Percentiles rank a stretch among this genome's conserved stretches.
Evolutionary conservation across 2,329 filamentous ascomycete genomes (phyloP).

Genomic region (Helotiales sp.): DNA sequence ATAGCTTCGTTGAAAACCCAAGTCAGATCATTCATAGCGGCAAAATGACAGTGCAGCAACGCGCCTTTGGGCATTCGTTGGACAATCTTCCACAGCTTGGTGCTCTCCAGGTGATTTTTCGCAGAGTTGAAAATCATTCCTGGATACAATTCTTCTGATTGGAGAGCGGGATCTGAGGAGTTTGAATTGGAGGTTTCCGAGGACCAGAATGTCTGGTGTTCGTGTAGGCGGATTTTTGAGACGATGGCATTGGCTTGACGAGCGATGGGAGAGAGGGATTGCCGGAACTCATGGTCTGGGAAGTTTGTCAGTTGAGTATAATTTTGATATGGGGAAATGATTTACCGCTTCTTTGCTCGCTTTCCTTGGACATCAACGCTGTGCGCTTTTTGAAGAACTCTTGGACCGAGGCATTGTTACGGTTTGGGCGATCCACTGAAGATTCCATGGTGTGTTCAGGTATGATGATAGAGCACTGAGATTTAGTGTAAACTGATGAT

Average conservation of each 20-base stretch:
- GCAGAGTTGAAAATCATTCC: conserved; percentile 90
- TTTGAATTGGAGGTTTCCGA: conserved; percentile 31
- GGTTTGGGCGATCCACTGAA: not conserved
- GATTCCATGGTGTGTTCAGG: not conserved
- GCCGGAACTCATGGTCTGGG: conserved; percentile 65
- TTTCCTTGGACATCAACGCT: conserved; percentile 18
- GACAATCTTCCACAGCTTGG: conserved; percentile 80
- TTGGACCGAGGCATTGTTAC: not conserved
- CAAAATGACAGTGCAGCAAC: conserved; percentile 82
- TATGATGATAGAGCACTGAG: not conserved
- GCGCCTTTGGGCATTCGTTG: conserved; percentile 83
- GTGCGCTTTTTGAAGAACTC: conserved; percentile 11
- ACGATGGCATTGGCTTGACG: conserved; percentile 75
- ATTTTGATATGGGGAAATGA: not conserved
- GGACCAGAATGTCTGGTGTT: conserved; percentile 75
- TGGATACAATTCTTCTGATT: conserved; percentile 68
- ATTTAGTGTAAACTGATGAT: not conserved
- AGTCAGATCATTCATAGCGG: conserved; percentile 83
- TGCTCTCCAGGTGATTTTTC: conserved; percentile 77
- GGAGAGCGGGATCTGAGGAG: conserved; percentile 64
- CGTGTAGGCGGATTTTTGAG: conserved; percentile 71
- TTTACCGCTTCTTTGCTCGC: conserved; percentile 22
- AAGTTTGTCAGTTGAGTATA: not conserved
- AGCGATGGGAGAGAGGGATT: conserved; percentile 74
- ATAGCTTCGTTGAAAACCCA: conserved; percentile 73